These are phyloP conservation scores for Dendrobium chrysotoxum DNA, from an alignment of 106 monocot genomes.

Conservation along the genomic window DNA sequence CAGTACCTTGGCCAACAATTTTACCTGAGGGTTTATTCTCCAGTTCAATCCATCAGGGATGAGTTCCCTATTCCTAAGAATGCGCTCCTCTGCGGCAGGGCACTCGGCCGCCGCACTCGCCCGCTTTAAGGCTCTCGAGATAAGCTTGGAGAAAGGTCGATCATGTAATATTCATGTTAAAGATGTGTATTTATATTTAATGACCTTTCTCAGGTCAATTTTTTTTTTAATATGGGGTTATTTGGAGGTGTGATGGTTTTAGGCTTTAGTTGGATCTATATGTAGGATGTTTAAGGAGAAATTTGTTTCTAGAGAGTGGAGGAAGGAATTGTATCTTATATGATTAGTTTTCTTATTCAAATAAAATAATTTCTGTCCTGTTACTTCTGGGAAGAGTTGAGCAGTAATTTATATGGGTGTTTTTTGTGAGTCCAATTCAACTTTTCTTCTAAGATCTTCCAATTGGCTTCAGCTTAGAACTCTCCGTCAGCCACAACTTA, in stretches of 20 bases:
- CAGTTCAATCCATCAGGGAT: slow-evolving; percentile 33
- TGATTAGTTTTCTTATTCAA: background rate
- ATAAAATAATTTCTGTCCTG: background rate
- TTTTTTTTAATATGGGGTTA: background rate
- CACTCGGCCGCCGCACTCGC: slow-evolving; percentile 20
- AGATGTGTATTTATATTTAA: background rate
- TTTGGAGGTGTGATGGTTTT: no score
- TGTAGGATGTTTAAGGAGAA: background rate
- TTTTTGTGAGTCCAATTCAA: no score
- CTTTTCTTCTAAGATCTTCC: no score
- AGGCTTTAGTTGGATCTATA: background rate
- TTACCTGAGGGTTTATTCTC: slow-evolving; percentile 34
- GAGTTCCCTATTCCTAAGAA: slow-evolving; percentile 45
- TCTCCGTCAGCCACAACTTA: no score
- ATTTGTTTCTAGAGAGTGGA: background rate
- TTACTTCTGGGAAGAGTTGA: background rate
- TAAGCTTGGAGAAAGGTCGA: background rate
- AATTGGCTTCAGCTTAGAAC: no score
- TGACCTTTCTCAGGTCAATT: slow-evolving; percentile 1
- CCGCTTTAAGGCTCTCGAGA: slow-evolving; percentile 8
- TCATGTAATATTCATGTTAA: background rate
- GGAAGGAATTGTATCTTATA: background rate
- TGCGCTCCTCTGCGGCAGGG: slow-evolving; percentile 50
- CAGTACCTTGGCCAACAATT: slow-evolving; percentile 52
- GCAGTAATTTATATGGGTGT: no score